Conservation (phyloP, 225 moss, liverwort and hornwort species). For the Thuidium tamariscinum region DNA sequence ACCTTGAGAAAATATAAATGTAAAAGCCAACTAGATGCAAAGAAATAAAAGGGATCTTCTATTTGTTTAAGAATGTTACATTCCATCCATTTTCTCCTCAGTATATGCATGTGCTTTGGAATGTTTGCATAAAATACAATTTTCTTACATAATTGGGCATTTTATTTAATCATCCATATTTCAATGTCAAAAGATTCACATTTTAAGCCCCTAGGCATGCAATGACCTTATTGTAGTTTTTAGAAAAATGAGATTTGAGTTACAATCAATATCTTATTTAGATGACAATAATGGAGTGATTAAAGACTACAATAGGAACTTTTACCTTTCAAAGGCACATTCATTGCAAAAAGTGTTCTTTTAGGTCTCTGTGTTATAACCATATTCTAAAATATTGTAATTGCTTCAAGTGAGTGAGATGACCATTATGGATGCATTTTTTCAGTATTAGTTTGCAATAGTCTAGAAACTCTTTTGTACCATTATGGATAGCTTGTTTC, state of each 20-base stretch:
- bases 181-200: accelerated
- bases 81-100: not conserved
- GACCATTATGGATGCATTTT: not conserved
- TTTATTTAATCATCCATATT: not conserved
- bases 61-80: not conserved
- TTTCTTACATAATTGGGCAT: not conserved
- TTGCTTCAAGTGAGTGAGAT: not conserved
- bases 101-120: no score
- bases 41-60: not conserved
- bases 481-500: accelerated
- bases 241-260: no score
- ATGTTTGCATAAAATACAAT: accelerated
- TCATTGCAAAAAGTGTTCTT: not conserved
- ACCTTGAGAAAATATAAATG: not conserved
- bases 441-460: not conserved
- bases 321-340: not conserved
- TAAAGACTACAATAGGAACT: not conserved
- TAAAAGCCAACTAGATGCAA: accelerated
- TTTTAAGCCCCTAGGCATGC: accelerated
- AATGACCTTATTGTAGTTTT: not conserved
- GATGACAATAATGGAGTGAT: not conserved
- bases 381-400: not conserved
- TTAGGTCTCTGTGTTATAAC: accelerated
- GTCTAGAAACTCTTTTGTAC: not conserved
- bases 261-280: no score